Evolutionary conservation across 805 yeast genomes (phyloP).

Genomic region (Wickerhamiella occidentalis): DNA sequence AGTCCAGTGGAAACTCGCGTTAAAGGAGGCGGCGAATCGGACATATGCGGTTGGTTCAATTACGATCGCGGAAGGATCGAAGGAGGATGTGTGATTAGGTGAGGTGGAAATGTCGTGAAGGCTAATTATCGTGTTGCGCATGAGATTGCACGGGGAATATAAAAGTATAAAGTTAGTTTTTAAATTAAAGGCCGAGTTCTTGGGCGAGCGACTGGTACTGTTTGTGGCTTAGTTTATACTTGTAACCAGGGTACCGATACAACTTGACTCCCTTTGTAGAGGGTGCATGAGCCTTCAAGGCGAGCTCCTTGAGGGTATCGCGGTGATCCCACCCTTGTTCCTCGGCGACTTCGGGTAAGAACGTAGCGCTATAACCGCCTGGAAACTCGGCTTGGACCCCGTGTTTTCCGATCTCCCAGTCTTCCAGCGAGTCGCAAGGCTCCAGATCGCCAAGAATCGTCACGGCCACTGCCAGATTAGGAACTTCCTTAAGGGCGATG

Average conservation of each 20-base stretch:
- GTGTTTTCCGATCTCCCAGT: constrained; percentile 75
- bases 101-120: background rate
- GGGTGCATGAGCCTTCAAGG: constrained; percentile 47
- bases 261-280: constrained; percentile 32
- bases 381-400: constrained; percentile 57
- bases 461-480: constrained; percentile 41
- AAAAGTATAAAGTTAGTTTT: background rate
- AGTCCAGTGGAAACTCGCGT: constrained; percentile 5
- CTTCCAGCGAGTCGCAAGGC: constrained; percentile 38
- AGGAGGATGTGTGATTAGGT: background rate
- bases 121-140: background rate
- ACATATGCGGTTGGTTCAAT: too few species aligned
- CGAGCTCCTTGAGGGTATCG: constrained; percentile 58
- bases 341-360: constrained; percentile 76
- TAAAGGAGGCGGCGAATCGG: constrained; percentile 1
- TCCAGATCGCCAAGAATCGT: constrained; percentile 54
- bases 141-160: too few species aligned
- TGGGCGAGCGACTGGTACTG: constrained; percentile 26
- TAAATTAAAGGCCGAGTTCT: background rate
- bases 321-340: constrained; percentile 75
- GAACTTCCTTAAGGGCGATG: constrained; percentile 43
- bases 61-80: too few species aligned
- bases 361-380: constrained; percentile 54
- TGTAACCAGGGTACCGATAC: constrained; percentile 45
- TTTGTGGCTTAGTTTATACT: constrained; percentile 32